Evolutionary conservation across 73 alveolate genomes (phyloP), one percentile per base, ranked within the genome.

Genomic region (Tetrahymena elliotti): DNA sequence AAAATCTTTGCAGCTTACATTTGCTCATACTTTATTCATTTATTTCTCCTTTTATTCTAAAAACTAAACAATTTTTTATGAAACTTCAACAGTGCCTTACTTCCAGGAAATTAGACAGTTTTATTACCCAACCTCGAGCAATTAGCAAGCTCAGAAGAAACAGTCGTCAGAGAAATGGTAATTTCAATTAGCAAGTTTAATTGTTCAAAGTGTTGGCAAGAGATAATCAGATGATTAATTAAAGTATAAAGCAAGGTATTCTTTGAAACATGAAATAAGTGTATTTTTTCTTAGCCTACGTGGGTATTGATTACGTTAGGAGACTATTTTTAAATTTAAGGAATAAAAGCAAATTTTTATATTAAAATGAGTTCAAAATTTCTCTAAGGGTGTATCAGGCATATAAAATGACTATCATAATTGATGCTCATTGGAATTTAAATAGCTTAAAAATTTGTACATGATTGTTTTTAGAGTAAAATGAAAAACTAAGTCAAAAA

Each of bases 81-180:
- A 68, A 68, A 68, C 88, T 68, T 68, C 88, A 68, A 68, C 88
- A 37, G 68, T 31, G 16, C 94, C 38, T 94, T 52, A 84, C 40
- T 94, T 20, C 52, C 54, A 0, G 96, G 93, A 35, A 94, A 94
- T 52, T 53, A 41, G 36, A 35, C 52, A 33, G 93, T 83, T 36
- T 47, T 94, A 36, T 84, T 97, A 6, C 98, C 98, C 24, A 38
- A 95, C 38, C 97, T 97, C 40, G 98, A 97, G 88, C 93, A 54
- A 54, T 94, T 97, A 13, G 98, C 99, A 27, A 93, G 83, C 83
- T 92, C 92, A n/a, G 99, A 97, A 83, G 99, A 97, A 94, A 96
- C 99, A 27, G 97, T 97, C 27, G 99, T 97, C 52, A 96, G 99
- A 84, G 99, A 97, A 47, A 68, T 68, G 88, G 88, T 68, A 68